Percentiles rank a stretch among this genome's conserved stretches.
These are phyloP conservation scores for Mortierella sp. DNA, from an alignment of 371 early-diverging fungal genomes.

Conservation along the genomic window DNA sequence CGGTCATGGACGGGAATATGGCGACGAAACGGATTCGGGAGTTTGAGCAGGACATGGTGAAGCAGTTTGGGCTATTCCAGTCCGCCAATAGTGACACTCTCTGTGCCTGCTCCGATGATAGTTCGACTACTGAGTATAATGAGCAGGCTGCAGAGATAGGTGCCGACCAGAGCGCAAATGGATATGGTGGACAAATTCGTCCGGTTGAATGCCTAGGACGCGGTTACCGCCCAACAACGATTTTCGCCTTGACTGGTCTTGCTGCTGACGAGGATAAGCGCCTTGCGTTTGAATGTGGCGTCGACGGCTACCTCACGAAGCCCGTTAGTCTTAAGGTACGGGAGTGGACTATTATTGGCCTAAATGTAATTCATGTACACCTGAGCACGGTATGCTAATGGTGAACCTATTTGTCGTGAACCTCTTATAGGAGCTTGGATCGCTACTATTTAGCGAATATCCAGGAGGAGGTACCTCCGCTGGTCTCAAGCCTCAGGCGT, in stretches of 20 bases:
- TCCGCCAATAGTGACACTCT: too few relatives aligned
- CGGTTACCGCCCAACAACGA: conserved; percentile 40
- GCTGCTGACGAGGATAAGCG: conserved; percentile 56
- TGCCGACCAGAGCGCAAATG: too few relatives aligned
- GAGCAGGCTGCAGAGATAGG: too few relatives aligned
- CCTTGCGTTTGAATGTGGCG: conserved; percentile 57
- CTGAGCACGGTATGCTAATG: too few relatives aligned
- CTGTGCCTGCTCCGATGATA: too few relatives aligned
- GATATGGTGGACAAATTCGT: too few relatives aligned
- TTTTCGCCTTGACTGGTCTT: conserved; percentile 58
- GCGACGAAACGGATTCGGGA: conserved; percentile 56
- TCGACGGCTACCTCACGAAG: conserved; percentile 60
- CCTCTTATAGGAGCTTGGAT: conserved; percentile 19
- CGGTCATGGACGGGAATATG: conserved; percentile 58
- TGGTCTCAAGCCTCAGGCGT: too few relatives aligned
- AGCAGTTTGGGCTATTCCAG: conserved; percentile 7
- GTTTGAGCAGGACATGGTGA: conserved; percentile 35
- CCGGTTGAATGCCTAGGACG: neutral
- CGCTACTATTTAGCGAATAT: conserved; percentile 6
- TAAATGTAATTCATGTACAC: too few relatives aligned
- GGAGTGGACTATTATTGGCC: neutral
- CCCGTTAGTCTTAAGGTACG: conserved; percentile 58
- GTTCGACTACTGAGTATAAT: too few relatives aligned
- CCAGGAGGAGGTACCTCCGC: neutral
- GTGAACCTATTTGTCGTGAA: too few relatives aligned